A percentile compares a stretch with the other conserved stretches of the same genome.
Evolutionary conservation across 257 asterid species (phyloP).

Genomic region (Solanum ahanhuiri): DNA sequence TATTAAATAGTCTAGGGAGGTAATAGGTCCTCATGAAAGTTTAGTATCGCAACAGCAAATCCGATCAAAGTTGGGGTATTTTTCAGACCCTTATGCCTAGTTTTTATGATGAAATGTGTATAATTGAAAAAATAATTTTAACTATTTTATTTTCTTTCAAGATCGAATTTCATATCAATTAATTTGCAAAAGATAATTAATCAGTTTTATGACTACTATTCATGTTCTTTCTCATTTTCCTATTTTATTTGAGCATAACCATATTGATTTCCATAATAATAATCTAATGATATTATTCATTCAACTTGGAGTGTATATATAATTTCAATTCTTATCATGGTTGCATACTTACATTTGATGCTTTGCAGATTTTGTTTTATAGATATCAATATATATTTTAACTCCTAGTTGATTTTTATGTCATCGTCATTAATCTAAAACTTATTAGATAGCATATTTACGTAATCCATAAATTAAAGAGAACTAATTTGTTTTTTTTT

Average conservation of each 20-base stretch:
- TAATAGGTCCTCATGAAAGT: too few species aligned
- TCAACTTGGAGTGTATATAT: background rate
- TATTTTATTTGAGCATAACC: background rate
- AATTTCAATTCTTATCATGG: background rate
- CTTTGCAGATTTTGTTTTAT: background rate
- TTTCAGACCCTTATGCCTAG: background rate
- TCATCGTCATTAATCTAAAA: too few species aligned
- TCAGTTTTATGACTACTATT: background rate
- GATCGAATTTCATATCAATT: background rate
- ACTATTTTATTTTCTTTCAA: background rate
- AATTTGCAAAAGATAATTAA: background rate
- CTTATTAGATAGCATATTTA: background rate
- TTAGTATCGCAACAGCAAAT: too few species aligned
- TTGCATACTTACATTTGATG: background rate
- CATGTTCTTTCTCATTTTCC: background rate
- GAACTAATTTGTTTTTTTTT: too few species aligned
- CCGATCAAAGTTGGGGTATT: too few species aligned
- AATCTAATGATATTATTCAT: background rate
- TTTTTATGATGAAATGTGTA: background rate
- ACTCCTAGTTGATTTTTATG: background rate
- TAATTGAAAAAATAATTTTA: background rate
- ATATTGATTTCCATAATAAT: background rate
- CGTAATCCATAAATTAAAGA: background rate
- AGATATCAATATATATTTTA: background rate
- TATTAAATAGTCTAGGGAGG: too few species aligned